phyloP scores from a whole-genome alignment of 805 yeast species.

The Metschnikowia kofuensis region DNA sequence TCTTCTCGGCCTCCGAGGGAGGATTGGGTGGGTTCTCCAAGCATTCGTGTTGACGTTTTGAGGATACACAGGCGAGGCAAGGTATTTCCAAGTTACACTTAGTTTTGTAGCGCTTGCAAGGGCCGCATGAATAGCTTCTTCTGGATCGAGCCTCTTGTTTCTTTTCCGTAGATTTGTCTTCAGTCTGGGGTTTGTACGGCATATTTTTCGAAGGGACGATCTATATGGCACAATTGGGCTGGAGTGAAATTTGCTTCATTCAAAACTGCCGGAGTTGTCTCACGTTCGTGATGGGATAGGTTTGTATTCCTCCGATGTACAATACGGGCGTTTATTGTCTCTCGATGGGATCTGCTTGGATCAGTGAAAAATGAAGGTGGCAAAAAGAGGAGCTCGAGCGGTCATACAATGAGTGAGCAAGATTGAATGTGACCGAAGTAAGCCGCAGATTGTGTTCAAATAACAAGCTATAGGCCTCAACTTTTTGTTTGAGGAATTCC shows the following conservation, averaged over 20 bases:
- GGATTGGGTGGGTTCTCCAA: constrained; percentile 42
- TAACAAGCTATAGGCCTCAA: background rate
- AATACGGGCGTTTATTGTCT: too few species aligned
- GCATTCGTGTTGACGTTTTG: constrained; percentile 38
- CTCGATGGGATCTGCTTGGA: too few species aligned
- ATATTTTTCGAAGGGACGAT: background rate
- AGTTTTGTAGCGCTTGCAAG: constrained; percentile 51
- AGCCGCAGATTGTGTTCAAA: too few species aligned
- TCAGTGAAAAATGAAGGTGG: background rate
- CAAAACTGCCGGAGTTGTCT: background rate
- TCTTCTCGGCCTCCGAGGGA: constrained; percentile 38
- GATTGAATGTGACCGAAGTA: background rate
- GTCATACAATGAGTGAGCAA: background rate
- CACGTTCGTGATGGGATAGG: background rate
- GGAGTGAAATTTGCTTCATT: background rate
- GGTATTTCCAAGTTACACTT: constrained; percentile 51
- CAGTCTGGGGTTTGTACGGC: constrained; percentile 5
- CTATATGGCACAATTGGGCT: background rate
- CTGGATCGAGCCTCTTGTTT: constrained; percentile 21
- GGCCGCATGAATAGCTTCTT: constrained; percentile 56
- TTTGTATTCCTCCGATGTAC: too few species aligned
- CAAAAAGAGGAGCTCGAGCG: background rate
- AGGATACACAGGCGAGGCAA: constrained; percentile 43
- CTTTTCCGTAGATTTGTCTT: background rate
- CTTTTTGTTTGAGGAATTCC: background rate